phyloP scores from a whole-genome alignment of 352 stramenopile species.

The Phytophthora brassicae region DNA sequence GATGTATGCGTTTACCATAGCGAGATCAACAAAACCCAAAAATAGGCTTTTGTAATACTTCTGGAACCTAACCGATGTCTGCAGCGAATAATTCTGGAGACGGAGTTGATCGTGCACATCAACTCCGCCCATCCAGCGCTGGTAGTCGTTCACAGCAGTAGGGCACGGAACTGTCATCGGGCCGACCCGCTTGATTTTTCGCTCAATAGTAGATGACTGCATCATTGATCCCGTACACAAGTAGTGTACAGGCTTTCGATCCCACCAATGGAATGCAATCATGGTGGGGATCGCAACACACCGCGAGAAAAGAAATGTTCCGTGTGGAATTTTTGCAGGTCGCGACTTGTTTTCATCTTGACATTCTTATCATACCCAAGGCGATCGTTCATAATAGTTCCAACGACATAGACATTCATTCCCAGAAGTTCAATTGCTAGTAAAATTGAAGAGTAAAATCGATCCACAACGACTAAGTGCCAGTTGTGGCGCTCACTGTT shows the following conservation, averaged over 20 bases:
- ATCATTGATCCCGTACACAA: background rate
- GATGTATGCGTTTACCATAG: background rate
- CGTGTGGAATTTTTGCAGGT: background rate
- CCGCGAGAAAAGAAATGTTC: background rate
- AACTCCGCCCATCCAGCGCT: background rate
- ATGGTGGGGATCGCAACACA: background rate
- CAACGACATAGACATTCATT: slow-evolving; percentile 7
- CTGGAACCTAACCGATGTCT: background rate
- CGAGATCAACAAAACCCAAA: background rate
- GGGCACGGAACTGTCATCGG: background rate
- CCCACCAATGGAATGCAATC: slow-evolving; percentile 1
- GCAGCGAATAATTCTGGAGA: background rate
- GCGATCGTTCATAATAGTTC: background rate
- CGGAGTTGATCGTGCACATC: background rate
- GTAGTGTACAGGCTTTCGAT: background rate
- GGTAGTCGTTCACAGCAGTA: background rate
- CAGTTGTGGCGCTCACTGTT: background rate
- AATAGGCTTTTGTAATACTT: background rate
- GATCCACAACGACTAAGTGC: slow-evolving; percentile 6
- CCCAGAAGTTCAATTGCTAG: slow-evolving; percentile 12
- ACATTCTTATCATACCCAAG: background rate
- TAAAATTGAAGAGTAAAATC: slow-evolving; percentile 22
- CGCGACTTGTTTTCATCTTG: background rate
- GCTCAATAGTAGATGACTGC: background rate
- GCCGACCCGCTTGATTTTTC: background rate